phyloP scores from a whole-genome alignment of 306 rosid species.

The Lablab purpureus region DNA sequence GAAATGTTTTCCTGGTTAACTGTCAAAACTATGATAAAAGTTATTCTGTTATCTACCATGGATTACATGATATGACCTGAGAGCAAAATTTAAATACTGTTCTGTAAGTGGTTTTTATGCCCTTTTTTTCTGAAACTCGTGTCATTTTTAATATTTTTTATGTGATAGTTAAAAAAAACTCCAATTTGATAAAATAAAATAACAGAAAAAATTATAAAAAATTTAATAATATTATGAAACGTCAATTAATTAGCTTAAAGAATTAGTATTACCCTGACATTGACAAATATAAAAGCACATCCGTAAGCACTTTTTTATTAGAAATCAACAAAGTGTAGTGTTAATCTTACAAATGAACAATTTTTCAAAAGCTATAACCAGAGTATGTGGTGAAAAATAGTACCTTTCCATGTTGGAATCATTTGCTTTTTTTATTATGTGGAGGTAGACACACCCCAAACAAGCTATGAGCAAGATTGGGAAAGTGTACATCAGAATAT shows the following conservation, averaged over 20 bases:
- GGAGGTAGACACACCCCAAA: slow-evolving; percentile 71
- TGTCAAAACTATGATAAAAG: background rate
- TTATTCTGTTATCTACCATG: too few species aligned
- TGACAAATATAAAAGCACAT: background rate
- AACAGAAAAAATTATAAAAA: background rate
- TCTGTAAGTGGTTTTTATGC: too few species aligned
- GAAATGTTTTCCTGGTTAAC: background rate
- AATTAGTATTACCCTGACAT: background rate
- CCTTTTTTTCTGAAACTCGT: too few species aligned
- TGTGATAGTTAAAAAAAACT: background rate
- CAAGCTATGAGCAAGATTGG: slow-evolving; percentile 69
- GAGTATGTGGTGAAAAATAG: background rate
- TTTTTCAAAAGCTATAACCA: background rate
- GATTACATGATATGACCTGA: too few species aligned
- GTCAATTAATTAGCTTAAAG: background rate
- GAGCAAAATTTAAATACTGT: too few species aligned
- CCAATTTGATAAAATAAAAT: background rate
- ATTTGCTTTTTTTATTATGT: slow-evolving; percentile 52
- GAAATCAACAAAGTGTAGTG: background rate
- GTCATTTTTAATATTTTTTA: background rate
- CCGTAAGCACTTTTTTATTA: background rate
- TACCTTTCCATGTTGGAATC: slow-evolving; percentile 40
- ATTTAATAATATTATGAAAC: background rate
- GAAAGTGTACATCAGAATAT: slow-evolving; percentile 56
- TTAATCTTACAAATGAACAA: slow-evolving; percentile 1